Percentiles rank a stretch among this genome's conserved stretches.
phyloP scores from a whole-genome alignment of 768 basidiomycete species.

The Suillus placidus region DNA sequence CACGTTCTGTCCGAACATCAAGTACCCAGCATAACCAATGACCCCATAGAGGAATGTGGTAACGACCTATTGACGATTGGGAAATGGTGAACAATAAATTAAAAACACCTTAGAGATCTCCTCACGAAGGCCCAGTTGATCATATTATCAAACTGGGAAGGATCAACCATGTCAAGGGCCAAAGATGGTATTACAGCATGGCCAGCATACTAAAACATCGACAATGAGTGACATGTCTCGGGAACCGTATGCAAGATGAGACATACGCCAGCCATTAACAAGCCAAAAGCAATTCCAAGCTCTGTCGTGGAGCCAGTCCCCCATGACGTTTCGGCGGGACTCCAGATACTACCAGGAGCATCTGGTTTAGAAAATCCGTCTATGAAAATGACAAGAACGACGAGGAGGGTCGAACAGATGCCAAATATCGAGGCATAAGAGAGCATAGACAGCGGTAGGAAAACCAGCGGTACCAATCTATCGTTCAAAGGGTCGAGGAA shows the following conservation, averaged over 20 bases:
- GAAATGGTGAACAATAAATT: constrained; percentile 2
- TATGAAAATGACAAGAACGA: constrained; percentile 76
- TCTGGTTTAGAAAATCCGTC: constrained; percentile 78
- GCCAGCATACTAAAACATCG: constrained; percentile 70
- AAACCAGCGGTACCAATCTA: constrained; percentile 78
- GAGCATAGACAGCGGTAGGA: constrained; percentile 82
- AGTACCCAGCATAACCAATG: constrained; percentile 81
- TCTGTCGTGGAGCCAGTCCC: constrained; percentile 54
- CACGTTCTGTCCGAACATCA: constrained; percentile 86
- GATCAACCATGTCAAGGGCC: constrained; percentile 87
- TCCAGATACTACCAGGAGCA: constrained; percentile 80
- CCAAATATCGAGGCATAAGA: constrained; percentile 90
- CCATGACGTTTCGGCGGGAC: constrained; percentile 68
- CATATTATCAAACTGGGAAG: constrained; percentile 77
- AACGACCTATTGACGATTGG: constrained; percentile 44
- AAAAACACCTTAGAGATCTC: constrained; percentile 14
- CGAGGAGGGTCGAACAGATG: constrained; percentile 73
- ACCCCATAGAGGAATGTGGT: constrained; percentile 65
- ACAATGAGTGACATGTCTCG: background rate
- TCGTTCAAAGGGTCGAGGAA: constrained; percentile 4
- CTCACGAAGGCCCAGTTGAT: constrained; percentile 86
- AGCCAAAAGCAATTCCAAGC: constrained; percentile 80
- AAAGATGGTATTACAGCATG: constrained; percentile 92
- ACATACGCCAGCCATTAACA: constrained; percentile 89
- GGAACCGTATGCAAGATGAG: background rate